Conservation (phyloP, 164 flowering plant species). For the Liriodendron chinense region DNA sequence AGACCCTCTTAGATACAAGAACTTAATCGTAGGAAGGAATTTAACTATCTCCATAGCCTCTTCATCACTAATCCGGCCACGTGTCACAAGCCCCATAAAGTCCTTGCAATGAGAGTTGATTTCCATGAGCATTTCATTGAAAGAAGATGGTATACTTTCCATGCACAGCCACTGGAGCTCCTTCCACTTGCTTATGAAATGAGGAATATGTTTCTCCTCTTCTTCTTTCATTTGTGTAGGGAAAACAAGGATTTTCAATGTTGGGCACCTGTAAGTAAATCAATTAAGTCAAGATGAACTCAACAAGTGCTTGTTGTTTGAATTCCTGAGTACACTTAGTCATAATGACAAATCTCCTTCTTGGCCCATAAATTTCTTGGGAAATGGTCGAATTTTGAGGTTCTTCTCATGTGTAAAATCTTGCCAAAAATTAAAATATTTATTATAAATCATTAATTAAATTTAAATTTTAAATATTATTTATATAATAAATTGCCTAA, state of each 20-base stretch:
- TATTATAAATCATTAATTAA: too few relatives aligned
- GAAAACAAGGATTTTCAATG: not conserved
- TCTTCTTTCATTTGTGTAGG: not conserved
- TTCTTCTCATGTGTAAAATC: too few relatives aligned
- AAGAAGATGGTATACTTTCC: not conserved
- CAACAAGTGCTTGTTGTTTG: too few relatives aligned
- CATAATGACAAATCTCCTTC: too few relatives aligned
- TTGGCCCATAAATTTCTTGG: too few relatives aligned
- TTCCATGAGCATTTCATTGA: constrained; percentile 1
- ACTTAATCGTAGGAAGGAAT: constrained; percentile 3
- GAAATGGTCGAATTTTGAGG: too few relatives aligned
- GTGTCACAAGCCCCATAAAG: not conserved
- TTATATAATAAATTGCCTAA: too few relatives aligned
- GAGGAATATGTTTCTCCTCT: not conserved
- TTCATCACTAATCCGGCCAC: not conserved
- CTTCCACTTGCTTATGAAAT: not conserved
- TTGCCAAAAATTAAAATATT: too few relatives aligned
- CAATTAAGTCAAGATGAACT: too few relatives aligned
- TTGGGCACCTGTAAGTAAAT: not conserved
- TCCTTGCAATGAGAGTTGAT: constrained; percentile 4
- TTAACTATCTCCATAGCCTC: not conserved
- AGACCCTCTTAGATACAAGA: constrained; percentile 3
- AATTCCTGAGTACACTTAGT: too few relatives aligned
- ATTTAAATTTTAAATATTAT: too few relatives aligned
- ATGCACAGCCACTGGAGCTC: not conserved